A percentile compares a stretch with the other conserved stretches of the same genome.
Evolutionary conservation across 164 flowering plant genomes (phyloP).

Genomic region (Magnolia officinalis): DNA sequence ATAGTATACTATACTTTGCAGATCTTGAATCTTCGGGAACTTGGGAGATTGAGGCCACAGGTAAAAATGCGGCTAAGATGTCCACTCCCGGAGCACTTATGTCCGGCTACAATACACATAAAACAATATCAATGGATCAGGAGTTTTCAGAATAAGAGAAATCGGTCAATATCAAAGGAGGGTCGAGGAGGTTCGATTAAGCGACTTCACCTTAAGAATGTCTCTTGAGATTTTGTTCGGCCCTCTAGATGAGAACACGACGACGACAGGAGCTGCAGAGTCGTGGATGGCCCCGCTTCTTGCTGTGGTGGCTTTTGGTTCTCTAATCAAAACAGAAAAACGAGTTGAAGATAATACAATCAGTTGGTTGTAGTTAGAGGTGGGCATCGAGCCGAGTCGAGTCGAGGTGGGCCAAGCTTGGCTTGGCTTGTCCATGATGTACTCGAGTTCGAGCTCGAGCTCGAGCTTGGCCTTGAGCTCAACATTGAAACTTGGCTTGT

Average conservation of each 20-base stretch:
- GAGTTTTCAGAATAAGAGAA: not conserved
- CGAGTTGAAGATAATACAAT: not conserved
- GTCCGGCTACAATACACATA: slow-evolving; percentile 9
- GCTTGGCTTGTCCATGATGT: too few relatives aligned
- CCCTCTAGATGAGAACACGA: slow-evolving; percentile 76
- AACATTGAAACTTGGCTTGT: too few relatives aligned
- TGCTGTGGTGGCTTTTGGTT: not conserved
- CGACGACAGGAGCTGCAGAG: slow-evolving; percentile 39
- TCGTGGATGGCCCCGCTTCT: not conserved
- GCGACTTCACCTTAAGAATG: slow-evolving; percentile 62
- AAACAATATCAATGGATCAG: not conserved
- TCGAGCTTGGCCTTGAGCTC: too few relatives aligned
- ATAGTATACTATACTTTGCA: not conserved
- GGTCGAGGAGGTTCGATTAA: not conserved
- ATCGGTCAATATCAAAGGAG: not conserved
- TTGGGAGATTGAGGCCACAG: not conserved
- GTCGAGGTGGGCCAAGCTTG: too few relatives aligned
- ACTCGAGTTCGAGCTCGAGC: too few relatives aligned
- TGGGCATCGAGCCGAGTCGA: too few relatives aligned
- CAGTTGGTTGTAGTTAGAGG: not conserved
- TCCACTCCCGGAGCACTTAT: slow-evolving; percentile 13
- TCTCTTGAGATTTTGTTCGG: slow-evolving; percentile 39
- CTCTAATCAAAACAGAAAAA: not conserved
- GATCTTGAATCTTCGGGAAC: not conserved
- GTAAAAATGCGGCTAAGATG: slow-evolving; percentile 5